Evolutionary conservation across 495 filamentous ascomycete genomes (phyloP), one percentile per base, ranked within the genome.

Genomic region (Chaetomium tenue): DNA sequence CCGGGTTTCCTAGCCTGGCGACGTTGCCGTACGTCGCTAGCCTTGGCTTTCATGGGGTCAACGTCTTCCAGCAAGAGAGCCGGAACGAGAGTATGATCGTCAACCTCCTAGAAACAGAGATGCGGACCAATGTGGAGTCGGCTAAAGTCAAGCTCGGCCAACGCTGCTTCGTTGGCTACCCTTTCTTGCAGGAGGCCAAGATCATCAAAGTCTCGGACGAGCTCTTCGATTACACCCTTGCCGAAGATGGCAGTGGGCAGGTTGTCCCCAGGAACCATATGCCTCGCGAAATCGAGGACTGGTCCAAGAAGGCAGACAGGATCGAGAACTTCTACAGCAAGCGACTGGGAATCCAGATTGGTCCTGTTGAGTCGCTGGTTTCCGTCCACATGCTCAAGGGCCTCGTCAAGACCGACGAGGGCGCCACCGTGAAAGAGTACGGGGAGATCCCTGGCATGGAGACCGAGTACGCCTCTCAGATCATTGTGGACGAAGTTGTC

Each of bases 51-150:
- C 93, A 97, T 73, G 91, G 91, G 13, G 91, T 99, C 52, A 91
- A 85, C 66, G 90, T 99, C n/a, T 99, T 99, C 78, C 91, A 96
- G 73, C 92, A 95, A 66, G 93, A 97, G 51, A 96, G 91, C 71
- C 88, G 93, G 58, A 97, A 98, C 68, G 91, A 97, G 80, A 98
- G 92, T 71, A 95, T 97, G 90, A 84, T 97, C 16, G 82, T 98
- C 63, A 96, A 89, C 15, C 77, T 98, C 33, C 75, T 88, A 44
- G 88, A 93, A 61, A 83, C 89, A 22, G 91, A 91, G 58, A 78
- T 78, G 64, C 84, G 87, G 23, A 87, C 88, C 47, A 90, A 83
- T 66, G 81, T 88, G 42, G 87, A 89, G 66, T 72, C 82, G 52
- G 92, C 93, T 5, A 91, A 91, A 71, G 73, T 78, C 65, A 92